These are phyloP conservation scores for Colletotrichum sp. DNA, from an alignment of 2,329 filamentous ascomycete species.

Conservation along the genomic window DNA sequence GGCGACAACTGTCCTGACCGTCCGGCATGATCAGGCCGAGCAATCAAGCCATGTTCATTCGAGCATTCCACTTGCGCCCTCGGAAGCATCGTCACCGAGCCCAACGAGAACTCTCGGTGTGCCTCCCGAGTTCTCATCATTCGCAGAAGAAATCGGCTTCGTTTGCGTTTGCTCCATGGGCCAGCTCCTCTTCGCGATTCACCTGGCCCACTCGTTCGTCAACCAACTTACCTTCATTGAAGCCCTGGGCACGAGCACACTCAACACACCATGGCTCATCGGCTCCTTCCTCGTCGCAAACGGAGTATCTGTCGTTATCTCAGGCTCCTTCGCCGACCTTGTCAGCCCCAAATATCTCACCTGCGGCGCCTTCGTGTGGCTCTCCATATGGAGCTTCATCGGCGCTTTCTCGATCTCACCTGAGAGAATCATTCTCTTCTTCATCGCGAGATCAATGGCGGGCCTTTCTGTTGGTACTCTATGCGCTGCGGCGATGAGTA, in stretches of 20 bases:
- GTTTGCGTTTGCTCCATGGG: not conserved
- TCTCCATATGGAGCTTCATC: not conserved
- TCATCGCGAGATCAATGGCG: not conserved
- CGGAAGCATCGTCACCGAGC: not conserved
- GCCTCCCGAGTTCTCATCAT: not conserved
- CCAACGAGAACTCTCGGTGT: not conserved
- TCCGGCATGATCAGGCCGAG: not conserved
- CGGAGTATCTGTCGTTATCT: not conserved
- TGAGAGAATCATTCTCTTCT: not conserved
- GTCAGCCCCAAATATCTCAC: not conserved
- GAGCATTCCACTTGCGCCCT: not conserved
- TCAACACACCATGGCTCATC: not conserved
- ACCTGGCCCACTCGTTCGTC: not conserved
- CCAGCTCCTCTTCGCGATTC: not conserved
- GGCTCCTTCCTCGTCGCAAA: not conserved
- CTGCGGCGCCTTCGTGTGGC: not conserved
- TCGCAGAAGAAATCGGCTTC: not conserved
- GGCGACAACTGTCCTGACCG: not conserved
- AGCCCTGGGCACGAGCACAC: not conserved
- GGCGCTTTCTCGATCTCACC: not conserved
- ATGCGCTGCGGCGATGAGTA: not conserved
- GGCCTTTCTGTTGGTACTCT: not conserved
- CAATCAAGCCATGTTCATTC: not conserved
- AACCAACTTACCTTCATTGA: not conserved
- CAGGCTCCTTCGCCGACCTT: not conserved